A percentile compares a stretch with the other conserved stretches of the same genome.
These are phyloP conservation scores for Peterozyma xylosa DNA, from an alignment of 805 yeast species.

Conservation along the genomic window DNA sequence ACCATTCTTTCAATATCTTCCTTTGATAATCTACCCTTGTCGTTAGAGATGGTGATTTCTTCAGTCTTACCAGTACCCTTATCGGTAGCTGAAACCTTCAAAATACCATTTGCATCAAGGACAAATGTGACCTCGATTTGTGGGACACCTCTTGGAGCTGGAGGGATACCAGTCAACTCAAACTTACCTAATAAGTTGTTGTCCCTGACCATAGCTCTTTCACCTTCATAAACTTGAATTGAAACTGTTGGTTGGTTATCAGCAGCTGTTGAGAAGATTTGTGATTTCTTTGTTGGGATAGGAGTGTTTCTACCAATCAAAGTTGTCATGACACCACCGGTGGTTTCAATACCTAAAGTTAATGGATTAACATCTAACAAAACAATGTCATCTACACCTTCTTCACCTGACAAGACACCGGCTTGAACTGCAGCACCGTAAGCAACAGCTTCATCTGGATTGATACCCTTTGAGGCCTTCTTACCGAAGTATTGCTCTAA, in stretches of 20 bases:
- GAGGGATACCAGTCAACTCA: conserved; percentile 80
- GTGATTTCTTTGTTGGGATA: conserved; percentile 92
- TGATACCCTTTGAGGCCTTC: conserved; percentile 94
- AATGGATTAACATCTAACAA: conserved; percentile 90
- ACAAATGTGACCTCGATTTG: conserved; percentile 88
- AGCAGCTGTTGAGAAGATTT: conserved; percentile 91
- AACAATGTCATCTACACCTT: conserved; percentile 84
- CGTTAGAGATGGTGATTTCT: conserved; percentile 86
- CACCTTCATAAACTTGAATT: conserved; percentile 94
- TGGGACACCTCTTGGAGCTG: conserved; percentile 89
- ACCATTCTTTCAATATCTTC: conserved; percentile 61
- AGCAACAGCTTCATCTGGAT: conserved; percentile 99
- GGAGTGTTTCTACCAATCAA: conserved; percentile 92
- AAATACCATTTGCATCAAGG: conserved; percentile 80
- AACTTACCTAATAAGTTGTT: conserved; percentile 85
- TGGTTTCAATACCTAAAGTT: conserved; percentile 92
- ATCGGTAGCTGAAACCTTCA: conserved; percentile 81
- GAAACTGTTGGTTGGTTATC: conserved; percentile 94
- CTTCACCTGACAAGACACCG: conserved; percentile 94
- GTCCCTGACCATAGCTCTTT: conserved; percentile 90
- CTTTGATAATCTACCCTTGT: conserved; percentile 87
- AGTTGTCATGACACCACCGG: conserved; percentile 97
- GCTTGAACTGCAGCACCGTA: conserved; percentile 99
- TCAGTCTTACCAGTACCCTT: conserved; percentile 93
- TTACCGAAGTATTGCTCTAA: conserved; percentile 90